Evolutionary conservation across 129 eudicot species (phyloP), one percentile per base, ranked within the genome.

Genomic region (Flaveria bidentis): DNA sequence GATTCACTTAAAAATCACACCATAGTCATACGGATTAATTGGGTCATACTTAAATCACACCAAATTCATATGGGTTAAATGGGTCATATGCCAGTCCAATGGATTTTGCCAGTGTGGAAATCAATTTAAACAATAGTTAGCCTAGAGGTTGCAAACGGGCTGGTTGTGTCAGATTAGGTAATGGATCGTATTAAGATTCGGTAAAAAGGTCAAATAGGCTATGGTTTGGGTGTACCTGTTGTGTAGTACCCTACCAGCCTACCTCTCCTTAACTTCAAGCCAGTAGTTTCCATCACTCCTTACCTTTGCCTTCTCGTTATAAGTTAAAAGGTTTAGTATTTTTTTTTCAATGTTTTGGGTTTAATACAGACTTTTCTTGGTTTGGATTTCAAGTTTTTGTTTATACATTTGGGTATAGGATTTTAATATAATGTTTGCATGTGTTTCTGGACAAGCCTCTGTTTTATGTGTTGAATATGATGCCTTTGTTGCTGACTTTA

Each of bases 401-500:
- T 15, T 50, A 15, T 15, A 50, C 13, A 50, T 1, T 50, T 14
- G 56, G 56, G 56, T 50, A 15, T 50, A 50, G 56, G 56, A 14
- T 50, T 50, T 50, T 14, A 14, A 50, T 50, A 50, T 50, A 14
- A 12, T 15, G 56, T 50, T 50, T 50, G 56, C 56, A 50, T 50
- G 56, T 50, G 5, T 4, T 50, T 50, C 56, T 50, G 17, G 6
- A 12, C 56, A 55, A 55, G 10, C 18, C 26, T 18, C 26, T 44
- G 10, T 9, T 57, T 33, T 33, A 6, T 65, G 23, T 0, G 9
- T 67, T 1, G 51, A n/a, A 67, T n/a, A 16, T 47, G 44, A 75
- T 30, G 41, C 41, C 41, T 75, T 64, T 58, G 33, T 15, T 41
- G 51, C 61, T 55, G 70, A 80, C 36, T 66, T 16, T 10, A 7